Conservation (phyloP, 2,329 filamentous ascomycete species). For the Aphanocladium album region DNA sequence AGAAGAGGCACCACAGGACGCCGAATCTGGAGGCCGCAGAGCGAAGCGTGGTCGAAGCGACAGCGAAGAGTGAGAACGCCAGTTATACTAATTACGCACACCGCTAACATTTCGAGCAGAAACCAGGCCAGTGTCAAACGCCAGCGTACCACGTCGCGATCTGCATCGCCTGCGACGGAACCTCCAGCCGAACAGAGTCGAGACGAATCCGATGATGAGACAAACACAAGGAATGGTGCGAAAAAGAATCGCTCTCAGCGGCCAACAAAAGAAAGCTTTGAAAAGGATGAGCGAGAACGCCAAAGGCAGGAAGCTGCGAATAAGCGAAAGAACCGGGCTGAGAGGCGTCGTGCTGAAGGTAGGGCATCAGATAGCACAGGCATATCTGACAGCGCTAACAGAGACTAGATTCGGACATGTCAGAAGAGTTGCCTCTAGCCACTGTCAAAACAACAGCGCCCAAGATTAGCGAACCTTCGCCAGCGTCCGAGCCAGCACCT, state of each 20-base stretch:
- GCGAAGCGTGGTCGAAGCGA: constrained; percentile 83
- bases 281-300: constrained; percentile 69
- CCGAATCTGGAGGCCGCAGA: constrained; percentile 50
- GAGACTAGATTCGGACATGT: constrained; percentile 61
- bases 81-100: constrained; percentile 19
- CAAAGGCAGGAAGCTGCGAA: constrained; percentile 69
- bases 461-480: constrained; percentile 28
- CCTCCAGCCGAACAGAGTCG: constrained; percentile 43
- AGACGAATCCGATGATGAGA: constrained; percentile 71
- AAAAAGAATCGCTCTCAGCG: constrained; percentile 60
- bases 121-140: constrained; percentile 69
- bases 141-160: constrained; percentile 75
- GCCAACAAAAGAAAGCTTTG: constrained; percentile 56
- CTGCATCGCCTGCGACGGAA: constrained; percentile 51
- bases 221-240: constrained; percentile 42
- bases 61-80: constrained; percentile 77
- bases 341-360: constrained; percentile 79
- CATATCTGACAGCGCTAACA: constrained; percentile 14
- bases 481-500: constrained; percentile 24
- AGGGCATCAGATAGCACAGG: constrained; percentile 21
- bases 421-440: constrained; percentile 60
- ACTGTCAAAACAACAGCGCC: constrained; percentile 23
- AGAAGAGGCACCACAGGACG: constrained; percentile 58
- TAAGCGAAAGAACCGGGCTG: constrained; percentile 76
- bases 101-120: constrained; percentile 39